A percentile compares a stretch with the other conserved stretches of the same genome.
These are phyloP conservation scores for Aphanoascus verrucosus DNA, from an alignment of 2,329 filamentous ascomycete species.

Conservation along the genomic window DNA sequence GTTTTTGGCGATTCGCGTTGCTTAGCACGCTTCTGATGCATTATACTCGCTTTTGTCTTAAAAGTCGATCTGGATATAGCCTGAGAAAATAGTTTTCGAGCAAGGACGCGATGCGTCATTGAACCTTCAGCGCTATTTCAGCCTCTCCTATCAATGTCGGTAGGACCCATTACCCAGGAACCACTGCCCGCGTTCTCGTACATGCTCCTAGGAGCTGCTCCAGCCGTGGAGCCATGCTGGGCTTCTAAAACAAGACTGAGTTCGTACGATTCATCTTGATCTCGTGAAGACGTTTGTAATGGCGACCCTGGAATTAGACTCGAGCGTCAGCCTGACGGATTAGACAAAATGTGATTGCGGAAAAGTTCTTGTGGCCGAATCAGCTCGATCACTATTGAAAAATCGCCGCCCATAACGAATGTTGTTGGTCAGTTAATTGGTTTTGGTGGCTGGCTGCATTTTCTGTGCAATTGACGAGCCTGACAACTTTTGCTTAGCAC, in stretches of 20 bases:
- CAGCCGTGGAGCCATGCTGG: too few species aligned
- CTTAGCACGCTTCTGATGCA: not conserved
- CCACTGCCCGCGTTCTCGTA: too few species aligned
- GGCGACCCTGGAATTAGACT: not conserved
- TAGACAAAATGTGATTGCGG: not conserved
- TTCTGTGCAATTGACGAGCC: conserved; percentile 8
- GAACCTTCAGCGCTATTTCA: not conserved
- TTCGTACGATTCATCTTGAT: not conserved
- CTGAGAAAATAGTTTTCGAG: not conserved
- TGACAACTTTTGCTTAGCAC: not conserved
- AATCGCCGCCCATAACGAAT: not conserved
- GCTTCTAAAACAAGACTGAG: not conserved
- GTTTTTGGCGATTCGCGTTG: not conserved
- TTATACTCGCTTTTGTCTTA: not conserved
- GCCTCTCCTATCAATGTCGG: not conserved
- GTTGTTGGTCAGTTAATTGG: not conserved
- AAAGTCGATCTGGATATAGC: not conserved
- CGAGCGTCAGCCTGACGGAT: not conserved
- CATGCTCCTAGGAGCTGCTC: too few species aligned
- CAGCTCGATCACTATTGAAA: not conserved
- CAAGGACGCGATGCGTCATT: not conserved
- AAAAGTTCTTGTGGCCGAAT: not conserved
- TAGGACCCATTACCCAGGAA: too few species aligned
- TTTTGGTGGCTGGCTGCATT: not conserved
- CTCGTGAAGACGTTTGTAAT: not conserved